Conservation (phyloP, 345 rosid species). For the Eucalyptus pumila region DNA sequence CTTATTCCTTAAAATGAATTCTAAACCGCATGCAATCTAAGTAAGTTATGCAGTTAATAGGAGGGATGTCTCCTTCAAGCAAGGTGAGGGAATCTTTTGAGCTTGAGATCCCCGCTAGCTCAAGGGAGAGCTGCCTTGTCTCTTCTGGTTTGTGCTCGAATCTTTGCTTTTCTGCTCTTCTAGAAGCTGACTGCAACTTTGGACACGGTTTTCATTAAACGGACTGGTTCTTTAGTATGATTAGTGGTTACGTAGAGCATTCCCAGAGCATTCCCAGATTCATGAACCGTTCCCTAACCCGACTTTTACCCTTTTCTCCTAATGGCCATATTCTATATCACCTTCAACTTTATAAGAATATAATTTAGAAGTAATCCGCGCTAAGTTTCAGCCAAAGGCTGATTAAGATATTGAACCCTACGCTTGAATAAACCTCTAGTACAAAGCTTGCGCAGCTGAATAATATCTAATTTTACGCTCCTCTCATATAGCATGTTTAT, state of each 20-base stretch:
- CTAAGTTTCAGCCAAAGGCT: not conserved
- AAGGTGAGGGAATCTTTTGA: not conserved
- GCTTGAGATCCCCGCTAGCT: not conserved
- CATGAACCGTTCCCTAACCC: not conserved
- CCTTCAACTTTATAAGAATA: not conserved
- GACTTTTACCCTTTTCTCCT: not conserved
- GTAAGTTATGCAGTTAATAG: not conserved
- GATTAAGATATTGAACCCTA: not conserved
- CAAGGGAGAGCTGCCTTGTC: not conserved
- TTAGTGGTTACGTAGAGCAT: not conserved
- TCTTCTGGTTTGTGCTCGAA: not conserved
- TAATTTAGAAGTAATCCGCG: not conserved
- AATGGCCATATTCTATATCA: not conserved
- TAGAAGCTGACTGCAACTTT: not conserved
- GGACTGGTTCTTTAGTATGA: not conserved
- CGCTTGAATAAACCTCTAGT: not conserved
- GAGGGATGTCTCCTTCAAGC: not conserved
- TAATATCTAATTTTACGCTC: not conserved
- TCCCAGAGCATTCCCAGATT: too few relatives aligned
- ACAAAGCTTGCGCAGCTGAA: not conserved
- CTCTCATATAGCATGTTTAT: not conserved
- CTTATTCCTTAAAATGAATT: not conserved
- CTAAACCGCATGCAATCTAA: not conserved
- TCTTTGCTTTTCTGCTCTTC: not conserved
- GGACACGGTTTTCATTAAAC: not conserved